Conservation (phyloP, 345 rosid species). For the Eucalyptus brandiana region DNA sequence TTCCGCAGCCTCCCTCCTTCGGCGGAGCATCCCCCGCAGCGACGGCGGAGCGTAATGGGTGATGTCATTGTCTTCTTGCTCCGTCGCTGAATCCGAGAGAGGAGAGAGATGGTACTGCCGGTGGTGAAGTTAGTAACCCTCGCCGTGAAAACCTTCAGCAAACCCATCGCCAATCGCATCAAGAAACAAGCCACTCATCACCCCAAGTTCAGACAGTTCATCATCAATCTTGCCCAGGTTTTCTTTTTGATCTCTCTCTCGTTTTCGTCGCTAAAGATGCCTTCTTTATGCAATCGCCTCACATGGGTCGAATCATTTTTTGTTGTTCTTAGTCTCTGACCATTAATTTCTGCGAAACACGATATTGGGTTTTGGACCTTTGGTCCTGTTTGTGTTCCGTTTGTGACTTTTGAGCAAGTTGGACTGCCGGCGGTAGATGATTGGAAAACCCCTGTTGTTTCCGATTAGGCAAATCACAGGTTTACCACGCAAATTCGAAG, state of each 20-base stretch:
- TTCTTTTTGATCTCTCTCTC: not conserved
- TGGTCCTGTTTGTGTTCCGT: not conserved
- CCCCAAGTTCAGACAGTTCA: constrained; percentile 62
- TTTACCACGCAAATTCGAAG: constrained; percentile 59
- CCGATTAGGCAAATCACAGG: constrained; percentile 58
- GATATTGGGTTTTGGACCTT: not conserved
- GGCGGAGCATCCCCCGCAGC: too few species aligned
- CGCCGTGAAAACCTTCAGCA: constrained; percentile 61
- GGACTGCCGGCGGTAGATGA: not conserved
- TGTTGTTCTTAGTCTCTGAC: not conserved
- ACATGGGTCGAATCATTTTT: not conserved
- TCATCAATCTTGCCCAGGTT: constrained; percentile 78
- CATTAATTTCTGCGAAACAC: not conserved
- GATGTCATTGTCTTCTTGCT: not conserved
- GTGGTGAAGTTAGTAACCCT: constrained; percentile 64
- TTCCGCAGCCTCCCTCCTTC: too few species aligned
- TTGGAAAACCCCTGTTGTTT: not conserved
- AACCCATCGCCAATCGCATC: constrained; percentile 77
- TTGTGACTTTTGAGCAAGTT: not conserved
- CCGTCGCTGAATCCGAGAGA: not conserved
- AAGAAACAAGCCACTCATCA: constrained; percentile 60
- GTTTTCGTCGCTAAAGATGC: not conserved
- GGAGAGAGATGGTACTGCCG: constrained; percentile 38
- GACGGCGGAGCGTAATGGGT: too few species aligned
- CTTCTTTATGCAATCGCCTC: not conserved